Percentiles rank a stretch among this genome's conserved stretches.
Evolutionary conservation across 768 basidiomycete genomes (phyloP).

Genomic region (Russula griseocarnosa): DNA sequence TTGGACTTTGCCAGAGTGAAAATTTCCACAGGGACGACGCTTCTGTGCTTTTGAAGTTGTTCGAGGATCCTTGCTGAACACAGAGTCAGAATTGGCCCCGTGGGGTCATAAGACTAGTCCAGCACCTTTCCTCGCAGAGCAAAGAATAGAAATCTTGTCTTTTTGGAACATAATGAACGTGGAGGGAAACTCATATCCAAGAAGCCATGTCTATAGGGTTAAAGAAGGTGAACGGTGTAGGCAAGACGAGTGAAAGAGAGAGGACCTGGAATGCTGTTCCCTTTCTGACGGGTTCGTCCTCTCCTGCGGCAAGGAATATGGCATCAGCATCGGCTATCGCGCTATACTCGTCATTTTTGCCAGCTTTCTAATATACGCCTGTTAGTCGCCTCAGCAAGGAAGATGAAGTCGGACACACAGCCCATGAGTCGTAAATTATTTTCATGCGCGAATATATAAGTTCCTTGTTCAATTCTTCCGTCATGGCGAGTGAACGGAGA

Average conservation of each 20-base stretch:
- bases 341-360: conserved; percentile 65
- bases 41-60: conserved; percentile 61
- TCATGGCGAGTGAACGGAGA: conserved; percentile 41
- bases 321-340: conserved; percentile 67
- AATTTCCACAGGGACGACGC: conserved; percentile 66
- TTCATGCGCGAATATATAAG: conserved; percentile 36
- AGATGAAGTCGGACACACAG: conserved; percentile 31
- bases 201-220: conserved; percentile 76
- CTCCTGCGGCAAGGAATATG: conserved; percentile 68
- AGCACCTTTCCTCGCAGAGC: conserved; percentile 85
- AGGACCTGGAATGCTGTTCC: conserved; percentile 86
- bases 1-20: conserved; percentile 76
- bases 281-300: conserved; percentile 89
- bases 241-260: conserved; percentile 29
- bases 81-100: conserved; percentile 9
- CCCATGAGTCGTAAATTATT: conserved; percentile 36
- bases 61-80: conserved; percentile 75
- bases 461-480: conserved; percentile 61
- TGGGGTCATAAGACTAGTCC: conserved; percentile 8
- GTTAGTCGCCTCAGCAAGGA: conserved; percentile 4
- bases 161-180: conserved; percentile 84
- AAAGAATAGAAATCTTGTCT: conserved; percentile 71
- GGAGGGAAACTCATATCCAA: conserved; percentile 97
- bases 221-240: conserved; percentile 11
- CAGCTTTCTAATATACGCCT: conserved; percentile 48